phyloP scores from a whole-genome alignment of 345 rosid genomes.

The Cardiospermum halicacabum region DNA sequence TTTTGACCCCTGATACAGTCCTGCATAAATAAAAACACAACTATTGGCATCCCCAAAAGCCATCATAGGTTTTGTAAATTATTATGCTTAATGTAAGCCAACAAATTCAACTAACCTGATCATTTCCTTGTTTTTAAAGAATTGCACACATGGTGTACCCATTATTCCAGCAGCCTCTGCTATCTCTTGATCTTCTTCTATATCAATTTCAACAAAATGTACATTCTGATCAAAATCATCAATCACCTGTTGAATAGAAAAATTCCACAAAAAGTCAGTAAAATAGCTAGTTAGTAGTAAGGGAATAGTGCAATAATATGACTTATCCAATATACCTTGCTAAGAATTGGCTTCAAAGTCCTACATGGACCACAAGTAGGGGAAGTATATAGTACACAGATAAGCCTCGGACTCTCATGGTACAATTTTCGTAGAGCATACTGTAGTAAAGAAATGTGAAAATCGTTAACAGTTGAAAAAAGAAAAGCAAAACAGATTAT shows the following conservation, averaged over 20 bases:
- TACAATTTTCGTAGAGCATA: slow-evolving; percentile 90
- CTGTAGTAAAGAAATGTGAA: slow-evolving; percentile 31
- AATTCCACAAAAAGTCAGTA: not conserved
- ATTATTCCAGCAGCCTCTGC: slow-evolving; percentile 96
- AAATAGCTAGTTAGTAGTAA: not conserved
- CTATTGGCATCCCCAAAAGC: not conserved
- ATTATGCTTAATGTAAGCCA: not conserved
- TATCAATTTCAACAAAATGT: slow-evolving; percentile 91
- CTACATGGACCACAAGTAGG: slow-evolving; percentile 98
- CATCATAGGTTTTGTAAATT: too few species aligned
- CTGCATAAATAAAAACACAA: slow-evolving; percentile 32
- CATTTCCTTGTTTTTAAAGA: slow-evolving; percentile 92
- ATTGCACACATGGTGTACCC: slow-evolving; percentile 98
- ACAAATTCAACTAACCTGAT: slow-evolving; percentile 44
- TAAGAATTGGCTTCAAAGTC: slow-evolving; percentile 92
- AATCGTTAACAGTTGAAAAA: not conserved
- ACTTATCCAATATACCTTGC: slow-evolving; percentile 49
- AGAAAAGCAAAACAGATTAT: slow-evolving; percentile 6
- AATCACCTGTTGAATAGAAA: slow-evolving; percentile 55
- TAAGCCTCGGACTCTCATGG: slow-evolving; percentile 89
- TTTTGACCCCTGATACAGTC: slow-evolving; percentile 81
- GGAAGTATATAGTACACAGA: slow-evolving; percentile 78
- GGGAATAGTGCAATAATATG: not conserved
- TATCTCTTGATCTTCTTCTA: slow-evolving; percentile 91
- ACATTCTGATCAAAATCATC: slow-evolving; percentile 84